Evolutionary conservation across 2,329 filamentous ascomycete species (phyloP).

Genomic region (Aspergillus pseudoviridinutans): DNA sequence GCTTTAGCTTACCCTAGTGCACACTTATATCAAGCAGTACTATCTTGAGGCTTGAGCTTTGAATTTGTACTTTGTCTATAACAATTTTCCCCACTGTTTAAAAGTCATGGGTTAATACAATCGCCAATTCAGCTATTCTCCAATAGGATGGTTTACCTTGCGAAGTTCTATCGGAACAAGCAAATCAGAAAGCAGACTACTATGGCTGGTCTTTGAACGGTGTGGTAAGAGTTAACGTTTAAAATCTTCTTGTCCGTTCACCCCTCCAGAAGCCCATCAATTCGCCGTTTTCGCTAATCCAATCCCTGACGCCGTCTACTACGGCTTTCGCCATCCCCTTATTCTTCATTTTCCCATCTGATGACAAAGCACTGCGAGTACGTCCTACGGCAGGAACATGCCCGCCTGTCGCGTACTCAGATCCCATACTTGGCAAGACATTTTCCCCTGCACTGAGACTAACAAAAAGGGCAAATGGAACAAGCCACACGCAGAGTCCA

Average conservation of each 20-base stretch:
- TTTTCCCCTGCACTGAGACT: constrained; percentile 92
- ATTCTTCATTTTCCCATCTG: constrained; percentile 44
- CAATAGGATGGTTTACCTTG: neutral
- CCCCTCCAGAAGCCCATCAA: constrained; percentile 60
- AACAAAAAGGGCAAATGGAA: constrained; percentile 93
- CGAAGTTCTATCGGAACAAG: neutral
- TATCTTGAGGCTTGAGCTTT: neutral
- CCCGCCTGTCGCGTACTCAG: constrained; percentile 62
- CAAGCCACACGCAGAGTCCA: constrained; percentile 92
- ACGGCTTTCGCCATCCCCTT: constrained; percentile 62
- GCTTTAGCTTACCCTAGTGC: neutral
- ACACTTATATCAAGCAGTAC: neutral
- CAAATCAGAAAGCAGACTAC: neutral
- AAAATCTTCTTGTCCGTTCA: constrained; percentile 49
- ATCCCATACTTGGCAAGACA: constrained; percentile 87
- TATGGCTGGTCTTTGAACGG: neutral
- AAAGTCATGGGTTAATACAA: too few species aligned
- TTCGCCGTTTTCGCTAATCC: constrained; percentile 60
- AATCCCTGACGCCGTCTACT: constrained; percentile 57
- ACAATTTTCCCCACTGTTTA: neutral
- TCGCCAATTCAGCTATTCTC: too few species aligned
- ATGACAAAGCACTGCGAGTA: constrained; percentile 20
- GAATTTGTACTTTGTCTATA: neutral
- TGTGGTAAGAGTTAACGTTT: neutral
- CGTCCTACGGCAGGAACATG: constrained; percentile 21